Base-by-base conservation (phyloP, 768 basidiomycete genomes). In the Auricularia cornea region DNA sequence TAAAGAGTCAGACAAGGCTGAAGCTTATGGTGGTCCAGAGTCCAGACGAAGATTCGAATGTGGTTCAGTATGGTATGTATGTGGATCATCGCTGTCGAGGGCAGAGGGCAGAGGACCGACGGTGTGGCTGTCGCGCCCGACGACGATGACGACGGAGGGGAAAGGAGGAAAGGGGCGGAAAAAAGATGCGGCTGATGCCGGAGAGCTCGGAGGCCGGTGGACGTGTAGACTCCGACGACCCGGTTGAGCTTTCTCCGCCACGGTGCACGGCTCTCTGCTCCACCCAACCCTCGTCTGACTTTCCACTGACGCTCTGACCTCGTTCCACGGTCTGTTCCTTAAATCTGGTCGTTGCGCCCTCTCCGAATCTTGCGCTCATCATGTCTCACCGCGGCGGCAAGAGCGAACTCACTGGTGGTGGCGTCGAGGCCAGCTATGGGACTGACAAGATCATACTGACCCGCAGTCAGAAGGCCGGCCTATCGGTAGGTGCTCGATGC, bases 1-100 rank as follows among this genome's bases (percentile, higher is more conserved):
- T 35, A 62, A 60, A 59, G 68, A 64, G 69, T 92, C 90, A 92
- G 90, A 89, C 90, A 92, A 92, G 90, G 90, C 90, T 92, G 89
- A 92, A 91, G 73, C 84, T 83, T 71, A 76, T 72, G 23, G 73
- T 77, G 78, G n/a, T n/a, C n/a, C n/a, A n/a, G n/a, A n/a, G 78
- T 91, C 89, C 84, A 85, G 89, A 91, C 64, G 67, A 66, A 70
- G 63, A 69, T 84, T 91, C 83, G 89, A 89, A 89, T 89, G 87
- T 90, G 86, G 87, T 90, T 89, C 89, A 89, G 86, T 87, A 88
- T 89, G 87, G 88, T 88, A 78, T 72, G 73, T 66, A 20, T 62
- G 71, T 79, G 75, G 65, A 81, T 90, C 89, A 90, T 91, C 89
- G 89, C 35, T 38, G 35, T 10, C 8, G 3, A 38, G 35, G 35